Percentiles rank a stretch among this genome's conserved stretches.
Conservation (phyloP, 306 rosid species). For the Malus sylvestris region DNA sequence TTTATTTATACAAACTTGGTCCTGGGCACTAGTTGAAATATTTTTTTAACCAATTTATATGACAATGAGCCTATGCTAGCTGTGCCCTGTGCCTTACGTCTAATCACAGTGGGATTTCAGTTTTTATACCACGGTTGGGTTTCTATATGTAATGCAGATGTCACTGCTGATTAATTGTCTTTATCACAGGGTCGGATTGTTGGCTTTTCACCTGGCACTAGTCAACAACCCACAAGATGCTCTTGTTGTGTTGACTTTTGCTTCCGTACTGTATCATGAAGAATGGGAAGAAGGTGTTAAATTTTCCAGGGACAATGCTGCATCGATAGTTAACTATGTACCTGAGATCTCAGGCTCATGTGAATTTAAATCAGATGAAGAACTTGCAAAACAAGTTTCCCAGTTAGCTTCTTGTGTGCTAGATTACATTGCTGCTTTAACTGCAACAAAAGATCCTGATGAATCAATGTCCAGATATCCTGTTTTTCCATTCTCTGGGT, state of each 20-base stretch:
- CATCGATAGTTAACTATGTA: constrained; percentile 33
- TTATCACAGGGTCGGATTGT: constrained; percentile 62
- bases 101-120: neutral
- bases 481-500: constrained; percentile 25
- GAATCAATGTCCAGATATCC: constrained; percentile 39
- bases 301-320: constrained; percentile 54
- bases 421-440: constrained; percentile 31
- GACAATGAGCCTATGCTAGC: neutral
- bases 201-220: constrained; percentile 77
- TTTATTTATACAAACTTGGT: neutral
- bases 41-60: neutral
- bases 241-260: constrained; percentile 52
- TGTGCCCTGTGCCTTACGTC: neutral
- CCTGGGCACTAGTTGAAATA: neutral
- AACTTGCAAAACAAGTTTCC: constrained; percentile 55
- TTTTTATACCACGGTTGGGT: neutral
- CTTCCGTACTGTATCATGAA: constrained; percentile 75
- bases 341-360: constrained; percentile 60
- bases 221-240: constrained; percentile 65
- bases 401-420: constrained; percentile 53
- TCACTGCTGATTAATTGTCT: constrained; percentile 19
- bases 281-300: constrained; percentile 59
- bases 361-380: constrained; percentile 40
- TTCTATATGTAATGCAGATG: neutral
- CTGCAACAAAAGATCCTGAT: constrained; percentile 24